Evolutionary conservation across 139 green algal genomes (phyloP), one percentile per base, ranked within the genome.

Genomic region (Chlamydomonas sp.): DNA sequence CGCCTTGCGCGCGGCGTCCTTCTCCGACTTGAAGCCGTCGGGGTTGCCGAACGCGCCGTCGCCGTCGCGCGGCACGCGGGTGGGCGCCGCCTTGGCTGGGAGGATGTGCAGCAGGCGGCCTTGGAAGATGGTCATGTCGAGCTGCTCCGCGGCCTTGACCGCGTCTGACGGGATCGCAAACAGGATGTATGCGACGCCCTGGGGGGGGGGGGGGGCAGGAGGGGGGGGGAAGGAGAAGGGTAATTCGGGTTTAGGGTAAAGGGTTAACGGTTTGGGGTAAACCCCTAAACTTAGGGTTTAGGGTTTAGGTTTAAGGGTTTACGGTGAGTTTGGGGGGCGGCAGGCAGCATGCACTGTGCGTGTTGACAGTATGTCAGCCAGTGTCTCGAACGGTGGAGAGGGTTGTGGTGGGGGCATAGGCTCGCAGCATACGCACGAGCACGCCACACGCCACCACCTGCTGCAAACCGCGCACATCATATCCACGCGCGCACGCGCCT

Each of bases 71-170:
- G 36, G 22, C 43, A 3, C 48, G 22, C 36, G 71, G n/a, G 59
- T 57, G 34, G 83, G 80, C 16, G 79, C 54, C 28, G 66, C 71
- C 67, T 85, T 81, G 1, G 87, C 88, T 0, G 91, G 89, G 31
- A 98, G 74, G n/a, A 98, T 74, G 75, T 99, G 93, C 72, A 99
- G 77, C 58, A 99, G 82, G 0, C 94, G 81, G 26, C 93, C 94
- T 73, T 89, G 84, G 69, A 96, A 96, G 72, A 93, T 92, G 64
- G 73, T 74, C 36, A 84, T 77, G 69, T 94, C 88, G 67, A 92
- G 70, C 43, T 72, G 33, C 20, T 59, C 65, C n/a, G 81, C 71
- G 5, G 90, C 94, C 3, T 76, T 65, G 0, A 87, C 70, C 2
- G 90, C 91, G 59, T 89, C 83, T 33, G 90, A 80, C 1, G 92